Evolutionary conservation across 2,329 filamentous ascomycete species (phyloP), one percentile per base, ranked within the genome.

Genomic region (Ophiostoma triangulosporum): DNA sequence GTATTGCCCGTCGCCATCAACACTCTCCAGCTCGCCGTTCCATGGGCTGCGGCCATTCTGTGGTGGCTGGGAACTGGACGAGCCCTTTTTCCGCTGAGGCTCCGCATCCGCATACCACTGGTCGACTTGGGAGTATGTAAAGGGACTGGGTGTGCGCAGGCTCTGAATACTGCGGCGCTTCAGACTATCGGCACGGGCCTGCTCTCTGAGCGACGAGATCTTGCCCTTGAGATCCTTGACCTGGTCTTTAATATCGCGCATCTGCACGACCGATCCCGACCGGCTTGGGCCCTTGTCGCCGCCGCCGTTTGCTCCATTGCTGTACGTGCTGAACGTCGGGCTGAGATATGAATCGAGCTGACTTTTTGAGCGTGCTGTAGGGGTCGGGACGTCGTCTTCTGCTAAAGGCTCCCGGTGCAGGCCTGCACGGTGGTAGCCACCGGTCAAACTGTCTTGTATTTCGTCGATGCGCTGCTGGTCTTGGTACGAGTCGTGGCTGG

Each of bases 151-250:
- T 1, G 82, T 84, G 35, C 86, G 78, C 56, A 91, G 68, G 62
- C 78, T 89, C 60, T 88, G 83, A 51, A 90, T 66, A 64, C 87
- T 95, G 53, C 83, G 78, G 50, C 89, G 78, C 62, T 86, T 83
- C 61, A 94, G 67, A 60, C 78, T 88, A 60, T 95, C 89, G 55
- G 85, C 86, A 20, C 85, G 79, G 0, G 87, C 85, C 61, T 88
- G 83, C 57, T 89, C 81, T 60, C 86, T 84, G 40, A 95, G 68
- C 15, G 74, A 84, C 1, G 88, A 90, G 33, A 95, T 89, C 62
- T 88, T 88, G 56, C 86, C 87, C 63, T 89, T 90, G 48, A 95
- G 73, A 52, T 86, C 88, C 54, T 85, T 82, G 78, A 95, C 87
- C 64, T 95, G 88, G 59, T 88, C 84, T 56, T 88, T 87, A 43